Base-by-base conservation (phyloP, 306 rosid species). In the Rosa multiflora region DNA sequence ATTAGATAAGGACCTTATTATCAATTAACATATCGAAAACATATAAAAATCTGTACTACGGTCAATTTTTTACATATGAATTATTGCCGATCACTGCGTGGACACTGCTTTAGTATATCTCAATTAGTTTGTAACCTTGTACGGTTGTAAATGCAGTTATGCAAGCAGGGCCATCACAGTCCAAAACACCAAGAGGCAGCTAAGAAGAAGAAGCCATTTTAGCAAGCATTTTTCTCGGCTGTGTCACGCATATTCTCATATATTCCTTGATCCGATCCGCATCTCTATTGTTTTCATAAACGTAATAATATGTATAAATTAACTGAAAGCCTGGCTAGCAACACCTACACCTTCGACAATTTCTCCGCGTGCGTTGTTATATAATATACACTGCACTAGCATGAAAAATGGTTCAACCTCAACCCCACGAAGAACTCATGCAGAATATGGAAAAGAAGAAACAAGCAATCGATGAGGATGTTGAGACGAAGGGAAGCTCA, bases 201-300 rank as follows among this genome's bases (percentile, higher is more conserved):
- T 21, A 39, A 52, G 18, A 56, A 75, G 78, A 75, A 75, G 17
- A 23, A 59, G 37, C 37, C 70, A 55, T 21, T 52, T 18, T 14
- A 7, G 9, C 37, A 32, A 2, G 26, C 17, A 7, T 9, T 56
- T 21, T 14, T 10, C 68, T 74, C 3, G 70, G 17, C 43, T 26
- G 37, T 11, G 42, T 48, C 78, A 5, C 55, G 78, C 20, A 59
- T 59, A 74, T 75, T 17, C 43, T 10, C 42, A 21, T 15, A 43
- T 56, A 64, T 40, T 17, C 68, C 18, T 23, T 59, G 15, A 23
- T 58, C 42, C 78, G 29, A 26, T 26, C 29, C 29, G 29, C 29
- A 40, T 74, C 8, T 18, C n/a, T 74, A 58, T 74, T 56, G 55
- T 74, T 56, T 74, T 56, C 39, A 56, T 56, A 74, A 56, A 40